Evolutionary conservation across 169 alveolate species (phyloP).

Genomic region (Fabrea salina): DNA sequence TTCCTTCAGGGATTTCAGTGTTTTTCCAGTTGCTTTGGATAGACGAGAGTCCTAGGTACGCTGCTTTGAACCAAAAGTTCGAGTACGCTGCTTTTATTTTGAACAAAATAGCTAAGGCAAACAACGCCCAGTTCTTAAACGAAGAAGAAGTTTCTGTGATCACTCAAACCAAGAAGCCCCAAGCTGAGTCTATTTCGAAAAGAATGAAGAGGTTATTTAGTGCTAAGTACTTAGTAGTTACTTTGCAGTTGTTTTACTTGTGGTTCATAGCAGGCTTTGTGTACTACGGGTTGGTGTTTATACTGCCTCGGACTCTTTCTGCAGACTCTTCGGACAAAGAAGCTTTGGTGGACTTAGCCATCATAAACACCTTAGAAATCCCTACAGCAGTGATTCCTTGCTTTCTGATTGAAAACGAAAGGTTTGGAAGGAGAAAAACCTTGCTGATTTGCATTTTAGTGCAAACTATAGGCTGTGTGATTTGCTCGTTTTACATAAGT

Average conservation of each 20-base stretch:
- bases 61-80: not conserved
- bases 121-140: not conserved
- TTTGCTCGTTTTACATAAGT: not conserved
- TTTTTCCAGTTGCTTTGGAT: not conserved
- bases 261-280: not conserved
- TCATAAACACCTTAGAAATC: not conserved
- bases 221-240: not conserved
- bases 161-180: not conserved
- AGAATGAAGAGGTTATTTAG: not conserved
- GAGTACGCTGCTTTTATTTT: not conserved
- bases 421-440: not conserved
- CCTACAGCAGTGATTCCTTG: not conserved
- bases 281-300: not conserved
- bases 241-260: not conserved
- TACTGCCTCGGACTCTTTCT: not conserved
- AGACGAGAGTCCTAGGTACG: not conserved
- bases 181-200: not conserved
- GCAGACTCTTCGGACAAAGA: not conserved
- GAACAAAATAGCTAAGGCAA: not conserved
- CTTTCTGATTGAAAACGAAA: not conserved
- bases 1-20: not conserved
- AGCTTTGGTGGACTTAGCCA: not conserved
- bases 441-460: not conserved
- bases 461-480: not conserved
- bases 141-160: not conserved